Conservation (phyloP, 2,329 filamentous ascomycete species). For the Zasmidium citrigriseum region DNA sequence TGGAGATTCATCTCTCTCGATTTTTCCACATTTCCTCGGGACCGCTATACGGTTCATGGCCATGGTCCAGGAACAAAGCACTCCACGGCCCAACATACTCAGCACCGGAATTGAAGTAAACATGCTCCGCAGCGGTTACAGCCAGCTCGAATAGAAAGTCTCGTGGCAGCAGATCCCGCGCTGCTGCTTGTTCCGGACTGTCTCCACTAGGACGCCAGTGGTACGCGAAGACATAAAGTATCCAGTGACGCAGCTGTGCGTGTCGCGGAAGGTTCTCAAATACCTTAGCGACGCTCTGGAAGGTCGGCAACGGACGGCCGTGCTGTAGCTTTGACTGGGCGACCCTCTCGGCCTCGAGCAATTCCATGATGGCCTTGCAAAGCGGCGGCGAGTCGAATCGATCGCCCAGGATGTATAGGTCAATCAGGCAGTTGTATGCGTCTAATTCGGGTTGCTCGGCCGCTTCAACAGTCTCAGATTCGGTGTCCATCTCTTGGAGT, state of each 20-base stretch:
- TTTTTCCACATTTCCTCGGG: neutral
- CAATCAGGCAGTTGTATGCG: constrained; percentile 1
- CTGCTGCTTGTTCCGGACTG: neutral
- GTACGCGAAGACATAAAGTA: neutral
- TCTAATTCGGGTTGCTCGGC: neutral
- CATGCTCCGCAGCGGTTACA: neutral
- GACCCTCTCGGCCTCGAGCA: neutral
- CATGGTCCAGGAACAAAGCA: neutral
- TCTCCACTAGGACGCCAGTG: neutral
- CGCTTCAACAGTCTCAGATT: neutral
- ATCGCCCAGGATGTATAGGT: constrained; percentile 8
- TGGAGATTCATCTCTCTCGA: too few species aligned
- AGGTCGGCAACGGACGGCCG: neutral
- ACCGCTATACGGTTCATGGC: neutral
- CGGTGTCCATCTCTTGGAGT: neutral
- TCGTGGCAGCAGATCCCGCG: neutral
- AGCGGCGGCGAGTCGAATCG: constrained; percentile 4
- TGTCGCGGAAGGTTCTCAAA: neutral
- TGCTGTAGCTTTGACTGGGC: neutral
- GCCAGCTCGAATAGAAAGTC: constrained; percentile 1
- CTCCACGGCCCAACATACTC: neutral
- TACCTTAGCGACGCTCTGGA: neutral
- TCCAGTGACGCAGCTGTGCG: neutral
- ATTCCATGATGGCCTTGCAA: neutral
- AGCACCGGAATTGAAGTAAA: neutral